phyloP scores from a whole-genome alignment of 148 eudicot genomes.

The Rhododendron williamsianum region DNA sequence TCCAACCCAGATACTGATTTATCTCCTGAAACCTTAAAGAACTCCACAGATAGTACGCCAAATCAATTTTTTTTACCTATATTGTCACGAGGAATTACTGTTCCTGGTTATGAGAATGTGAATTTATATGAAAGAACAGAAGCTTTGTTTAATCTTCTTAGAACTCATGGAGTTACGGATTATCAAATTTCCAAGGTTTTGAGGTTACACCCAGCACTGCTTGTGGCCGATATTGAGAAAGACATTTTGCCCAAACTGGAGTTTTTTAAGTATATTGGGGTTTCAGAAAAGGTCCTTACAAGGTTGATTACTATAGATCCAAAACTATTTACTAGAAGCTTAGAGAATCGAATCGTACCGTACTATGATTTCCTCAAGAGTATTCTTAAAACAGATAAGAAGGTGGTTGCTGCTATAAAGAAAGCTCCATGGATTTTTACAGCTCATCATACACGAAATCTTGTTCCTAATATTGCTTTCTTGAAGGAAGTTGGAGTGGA shows the following conservation, averaged over 20 bases:
- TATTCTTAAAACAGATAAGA: background rate
- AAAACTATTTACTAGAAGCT: background rate
- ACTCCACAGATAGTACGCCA: background rate
- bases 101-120: background rate
- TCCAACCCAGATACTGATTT: background rate
- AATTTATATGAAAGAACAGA: background rate
- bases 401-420: background rate
- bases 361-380: background rate
- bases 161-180: background rate
- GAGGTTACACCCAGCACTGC: background rate
- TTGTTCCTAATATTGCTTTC: background rate
- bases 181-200: background rate
- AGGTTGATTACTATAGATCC: background rate
- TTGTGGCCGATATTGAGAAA: background rate
- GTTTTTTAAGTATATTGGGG: background rate
- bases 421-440: background rate
- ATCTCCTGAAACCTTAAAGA: background rate
- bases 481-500: background rate
- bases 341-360: background rate
- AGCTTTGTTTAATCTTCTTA: background rate
- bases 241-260: background rate
- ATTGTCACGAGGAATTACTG: background rate
- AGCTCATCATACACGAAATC: background rate
- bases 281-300: background rate
- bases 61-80: background rate